phyloP scores from a whole-genome alignment of 1,284 basidiomycete species.

The Rhodotorula sp. region DNA sequence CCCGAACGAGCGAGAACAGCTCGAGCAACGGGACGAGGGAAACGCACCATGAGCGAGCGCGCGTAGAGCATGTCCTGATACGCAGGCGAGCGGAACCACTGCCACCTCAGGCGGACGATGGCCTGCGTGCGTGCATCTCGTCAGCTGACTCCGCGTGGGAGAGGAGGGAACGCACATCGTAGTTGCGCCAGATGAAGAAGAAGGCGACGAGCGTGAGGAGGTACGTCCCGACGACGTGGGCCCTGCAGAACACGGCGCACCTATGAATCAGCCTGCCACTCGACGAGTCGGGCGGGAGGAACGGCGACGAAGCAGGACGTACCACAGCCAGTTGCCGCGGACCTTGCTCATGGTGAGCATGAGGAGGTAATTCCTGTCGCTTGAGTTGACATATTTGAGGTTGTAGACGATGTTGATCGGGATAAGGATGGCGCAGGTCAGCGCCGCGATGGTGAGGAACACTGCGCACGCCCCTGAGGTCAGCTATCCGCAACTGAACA shows the following conservation, averaged over 20 bases:
- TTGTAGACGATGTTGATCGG: constrained; percentile 63
- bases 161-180: background rate
- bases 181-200: constrained; percentile 60
- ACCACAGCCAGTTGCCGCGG: constrained; percentile 64
- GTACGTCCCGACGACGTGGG: constrained; percentile 74
- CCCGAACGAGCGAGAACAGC: background rate
- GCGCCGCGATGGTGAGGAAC: constrained; percentile 67
- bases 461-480: constrained; percentile 17
- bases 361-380: constrained; percentile 64
- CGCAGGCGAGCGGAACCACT: constrained; percentile 75
- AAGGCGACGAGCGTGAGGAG: constrained; percentile 59
- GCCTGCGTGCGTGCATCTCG: constrained; percentile 36
- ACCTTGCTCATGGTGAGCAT: constrained; percentile 79
- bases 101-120: constrained; percentile 67
- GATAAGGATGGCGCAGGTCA: constrained; percentile 74
- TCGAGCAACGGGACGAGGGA: background rate
- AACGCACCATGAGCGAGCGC: constrained; percentile 63
- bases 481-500: background rate
- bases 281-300: background rate
- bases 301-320: background rate
- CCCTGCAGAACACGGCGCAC: constrained; percentile 44
- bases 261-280: background rate
- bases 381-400: constrained; percentile 60
- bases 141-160: background rate
- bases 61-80: constrained; percentile 74